Base-by-base conservation (phyloP, 768 basidiomycete species). In the Rhizopogon salebrosus region DNA sequence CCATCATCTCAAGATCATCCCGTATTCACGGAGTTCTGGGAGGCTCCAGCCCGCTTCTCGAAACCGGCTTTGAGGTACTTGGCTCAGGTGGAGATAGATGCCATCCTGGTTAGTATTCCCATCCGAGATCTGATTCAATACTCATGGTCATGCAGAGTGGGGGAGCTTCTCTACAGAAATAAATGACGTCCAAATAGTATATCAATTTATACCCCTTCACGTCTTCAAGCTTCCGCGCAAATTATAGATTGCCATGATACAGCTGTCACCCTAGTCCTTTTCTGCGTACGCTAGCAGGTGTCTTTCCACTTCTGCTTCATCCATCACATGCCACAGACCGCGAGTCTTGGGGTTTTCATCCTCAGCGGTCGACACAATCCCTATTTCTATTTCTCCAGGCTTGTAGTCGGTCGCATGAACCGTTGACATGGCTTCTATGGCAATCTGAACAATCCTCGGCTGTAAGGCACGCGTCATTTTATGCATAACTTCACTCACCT, bases 341-440 rank as follows among this genome's bases (percentile, higher is more conserved):
- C 79, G 74, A 36, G 79, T 83, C 75, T 91, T 89, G 54, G 71
- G 72, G 55, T 78, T 72, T 65, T 95, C 93, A 16, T 88, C 87
- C 6, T 83, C 77, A 34, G 80, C 78, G 1, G 77, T 78, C 24
- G 92, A 95, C 20, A 92, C 87, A 49, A 98, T 89, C 0, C 93
- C 95, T 58, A 99, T 91, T 70, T 99, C 97, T 62, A 98, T 90
- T 70, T 98, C 97, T 9, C 84, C 85, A 0, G 92, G 77, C 70
- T 98, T 99, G 75, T 93, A 97, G 67, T 99, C 97, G 2, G 94
- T 97, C 36, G 92, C 85, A 62, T 95, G 90, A 23, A 98, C 93
- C 0, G 84, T 88, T 41, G 92, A 95, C 77, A 98, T 90, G 11
- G 86, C 84, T 68, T 98, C 95, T 50, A 98, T 95, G 0, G 93